Percentiles rank a stretch among this genome's conserved stretches.
Conservation (phyloP, 1,284 basidiomycete genomes). For the Ceratobasidium sp. region DNA sequence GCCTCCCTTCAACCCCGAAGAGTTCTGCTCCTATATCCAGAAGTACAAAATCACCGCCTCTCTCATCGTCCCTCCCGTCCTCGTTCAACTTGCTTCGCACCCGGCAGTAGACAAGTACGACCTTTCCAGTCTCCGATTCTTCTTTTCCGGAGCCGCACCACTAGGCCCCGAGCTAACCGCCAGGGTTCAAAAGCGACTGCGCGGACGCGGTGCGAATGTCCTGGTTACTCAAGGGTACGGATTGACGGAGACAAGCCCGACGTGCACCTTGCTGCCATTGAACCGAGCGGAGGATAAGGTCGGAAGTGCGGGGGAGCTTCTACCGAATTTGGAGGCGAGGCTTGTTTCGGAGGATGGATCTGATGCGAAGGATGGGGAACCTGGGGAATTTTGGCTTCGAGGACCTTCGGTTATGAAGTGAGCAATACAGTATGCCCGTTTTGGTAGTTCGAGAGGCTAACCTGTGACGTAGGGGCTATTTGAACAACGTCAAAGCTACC, state of each 20-base stretch:
- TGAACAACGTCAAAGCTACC: constrained; percentile 74
- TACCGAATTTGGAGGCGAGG: constrained; percentile 82
- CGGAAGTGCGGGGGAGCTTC: constrained; percentile 74
- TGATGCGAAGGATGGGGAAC: constrained; percentile 61
- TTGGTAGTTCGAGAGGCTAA: neutral
- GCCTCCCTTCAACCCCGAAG: constrained; percentile 75
- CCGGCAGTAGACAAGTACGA: constrained; percentile 78
- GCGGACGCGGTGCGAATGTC: constrained; percentile 54
- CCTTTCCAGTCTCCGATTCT: constrained; percentile 66
- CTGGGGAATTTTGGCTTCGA: constrained; percentile 84
- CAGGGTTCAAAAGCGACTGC: constrained; percentile 59
- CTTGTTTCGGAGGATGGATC: constrained; percentile 70
- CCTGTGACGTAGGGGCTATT: constrained; percentile 55
- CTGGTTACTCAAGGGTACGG: constrained; percentile 69
- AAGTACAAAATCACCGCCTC: constrained; percentile 70
- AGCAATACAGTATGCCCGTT: neutral
- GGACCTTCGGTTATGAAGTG: constrained; percentile 85
- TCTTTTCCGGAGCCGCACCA: constrained; percentile 86
- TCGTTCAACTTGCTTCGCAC: constrained; percentile 76
- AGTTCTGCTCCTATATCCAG: constrained; percentile 73
- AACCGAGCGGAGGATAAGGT: constrained; percentile 54
- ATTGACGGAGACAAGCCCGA: constrained; percentile 70
- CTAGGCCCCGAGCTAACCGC: constrained; percentile 71
- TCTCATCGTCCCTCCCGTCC: constrained; percentile 85
- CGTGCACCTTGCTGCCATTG: constrained; percentile 20